Evolutionary conservation across 768 basidiomycete species (phyloP).

Genomic region (Hypsizygus marmoreus): DNA sequence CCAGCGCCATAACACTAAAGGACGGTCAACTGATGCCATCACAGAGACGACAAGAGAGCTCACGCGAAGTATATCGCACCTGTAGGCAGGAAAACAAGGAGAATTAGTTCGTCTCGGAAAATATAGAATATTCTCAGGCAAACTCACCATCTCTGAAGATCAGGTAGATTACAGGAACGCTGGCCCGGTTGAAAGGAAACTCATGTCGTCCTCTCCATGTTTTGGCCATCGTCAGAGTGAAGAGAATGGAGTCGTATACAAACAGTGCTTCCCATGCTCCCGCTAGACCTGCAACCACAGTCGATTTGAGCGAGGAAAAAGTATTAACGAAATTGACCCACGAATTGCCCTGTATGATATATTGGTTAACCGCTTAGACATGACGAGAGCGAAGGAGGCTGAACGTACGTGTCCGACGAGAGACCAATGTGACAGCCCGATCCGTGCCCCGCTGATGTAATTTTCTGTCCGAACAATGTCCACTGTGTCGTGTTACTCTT

Average conservation of each 20-base stretch:
- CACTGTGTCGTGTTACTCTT: too few relatives aligned
- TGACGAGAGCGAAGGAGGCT: too few relatives aligned
- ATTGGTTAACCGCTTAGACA: too few relatives aligned
- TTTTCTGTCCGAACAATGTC: constrained; percentile 39
- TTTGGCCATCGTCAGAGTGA: constrained; percentile 46
- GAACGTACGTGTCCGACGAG: constrained; percentile 27
- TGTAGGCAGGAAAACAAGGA: constrained; percentile 17
- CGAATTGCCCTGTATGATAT: constrained; percentile 15
- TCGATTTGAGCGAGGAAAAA: background rate
- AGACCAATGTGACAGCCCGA: constrained; percentile 37
- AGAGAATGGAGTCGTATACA: constrained; percentile 47
- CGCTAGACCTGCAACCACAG: constrained; percentile 27
- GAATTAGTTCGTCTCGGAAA: background rate
- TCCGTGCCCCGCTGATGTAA: constrained; percentile 15
- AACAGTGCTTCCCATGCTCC: constrained; percentile 53
- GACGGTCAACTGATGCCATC: background rate
- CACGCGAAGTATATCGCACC: constrained; percentile 58
- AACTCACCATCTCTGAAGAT: constrained; percentile 51
- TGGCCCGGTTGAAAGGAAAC: constrained; percentile 23
- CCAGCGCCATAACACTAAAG: constrained; percentile 48
- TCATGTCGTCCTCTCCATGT: constrained; percentile 36
- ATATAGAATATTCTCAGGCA: too few relatives aligned
- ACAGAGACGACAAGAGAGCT: too few relatives aligned
- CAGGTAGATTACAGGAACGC: constrained; percentile 37
- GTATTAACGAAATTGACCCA: background rate